phyloP scores from a whole-genome alignment of 306 rosid genomes.

The Luffa acutangula region DNA sequence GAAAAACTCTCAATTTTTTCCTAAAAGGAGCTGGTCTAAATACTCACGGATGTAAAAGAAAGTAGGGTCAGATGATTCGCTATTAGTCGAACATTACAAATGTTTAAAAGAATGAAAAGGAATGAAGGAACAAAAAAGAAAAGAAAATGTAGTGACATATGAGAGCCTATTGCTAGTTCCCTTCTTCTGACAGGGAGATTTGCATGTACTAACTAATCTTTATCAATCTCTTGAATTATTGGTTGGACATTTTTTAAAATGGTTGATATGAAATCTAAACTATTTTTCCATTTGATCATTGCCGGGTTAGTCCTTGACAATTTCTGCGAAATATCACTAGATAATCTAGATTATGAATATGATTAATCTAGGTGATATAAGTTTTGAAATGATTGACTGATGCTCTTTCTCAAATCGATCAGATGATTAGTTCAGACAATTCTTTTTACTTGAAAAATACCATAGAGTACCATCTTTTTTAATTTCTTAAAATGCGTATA shows the following conservation, averaged over 20 bases:
- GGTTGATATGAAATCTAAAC: background rate
- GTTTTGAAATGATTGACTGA: background rate
- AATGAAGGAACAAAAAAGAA: too few species aligned
- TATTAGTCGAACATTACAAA: too few species aligned
- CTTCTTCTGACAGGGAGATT: background rate
- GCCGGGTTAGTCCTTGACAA: background rate
- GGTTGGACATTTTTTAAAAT: background rate
- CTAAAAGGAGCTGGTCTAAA: background rate
- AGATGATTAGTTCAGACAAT: background rate
- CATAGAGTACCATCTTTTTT: background rate
- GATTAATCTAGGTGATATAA: background rate
- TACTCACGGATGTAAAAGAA: too few species aligned
- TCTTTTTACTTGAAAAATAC: background rate
- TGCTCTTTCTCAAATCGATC: background rate
- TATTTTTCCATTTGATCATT: background rate
- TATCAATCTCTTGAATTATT: background rate
- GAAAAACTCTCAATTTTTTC: background rate
- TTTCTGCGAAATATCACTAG: background rate
- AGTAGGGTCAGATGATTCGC: background rate
- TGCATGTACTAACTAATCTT: background rate
- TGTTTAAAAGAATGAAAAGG: too few species aligned
- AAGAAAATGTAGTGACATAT: too few species aligned
- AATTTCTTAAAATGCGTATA: too few species aligned
- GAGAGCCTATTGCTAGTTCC: background rate
- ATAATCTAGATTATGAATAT: background rate